A percentile compares a stretch with the other conserved stretches of the same genome.
phyloP scores from a whole-genome alignment of 2,329 filamentous ascomycete genomes.

The Neopestalotiopsis sp. region DNA sequence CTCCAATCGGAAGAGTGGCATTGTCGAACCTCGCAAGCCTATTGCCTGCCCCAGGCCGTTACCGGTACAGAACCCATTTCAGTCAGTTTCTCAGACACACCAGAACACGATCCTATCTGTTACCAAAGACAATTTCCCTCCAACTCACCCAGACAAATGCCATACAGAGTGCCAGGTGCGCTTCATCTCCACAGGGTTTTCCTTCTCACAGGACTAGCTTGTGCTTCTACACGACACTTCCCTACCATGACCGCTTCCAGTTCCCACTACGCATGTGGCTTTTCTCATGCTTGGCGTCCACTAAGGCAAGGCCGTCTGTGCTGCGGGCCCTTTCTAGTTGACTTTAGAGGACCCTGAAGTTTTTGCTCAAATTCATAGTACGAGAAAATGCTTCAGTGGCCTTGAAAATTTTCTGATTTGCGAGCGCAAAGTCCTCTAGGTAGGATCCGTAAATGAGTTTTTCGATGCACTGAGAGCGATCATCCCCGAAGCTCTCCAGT shows the following conservation, averaged over 20 bases:
- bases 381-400: neutral
- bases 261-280: neutral
- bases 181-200: constrained; percentile 1
- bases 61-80: neutral
- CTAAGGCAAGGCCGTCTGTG: neutral
- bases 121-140: neutral
- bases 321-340: constrained; percentile 3
- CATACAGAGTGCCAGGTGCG: neutral
- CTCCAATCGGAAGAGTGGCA: constrained; percentile 10
- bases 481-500: neutral
- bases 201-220: neutral
- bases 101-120: neutral
- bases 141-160: neutral
- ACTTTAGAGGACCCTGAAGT: constrained; percentile 6
- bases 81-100: neutral
- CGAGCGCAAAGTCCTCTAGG: neutral
- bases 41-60: constrained; percentile 1
- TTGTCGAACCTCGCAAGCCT: neutral
- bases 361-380: neutral
- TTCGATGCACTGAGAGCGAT: neutral
- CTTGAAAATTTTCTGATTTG: neutral
- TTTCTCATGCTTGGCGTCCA: constrained; percentile 7
- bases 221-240: neutral
- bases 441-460: neutral
- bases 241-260: neutral